Evolutionary conservation across 306 rosid genomes (phyloP).

Genomic region (Dryas alaskensis): DNA sequence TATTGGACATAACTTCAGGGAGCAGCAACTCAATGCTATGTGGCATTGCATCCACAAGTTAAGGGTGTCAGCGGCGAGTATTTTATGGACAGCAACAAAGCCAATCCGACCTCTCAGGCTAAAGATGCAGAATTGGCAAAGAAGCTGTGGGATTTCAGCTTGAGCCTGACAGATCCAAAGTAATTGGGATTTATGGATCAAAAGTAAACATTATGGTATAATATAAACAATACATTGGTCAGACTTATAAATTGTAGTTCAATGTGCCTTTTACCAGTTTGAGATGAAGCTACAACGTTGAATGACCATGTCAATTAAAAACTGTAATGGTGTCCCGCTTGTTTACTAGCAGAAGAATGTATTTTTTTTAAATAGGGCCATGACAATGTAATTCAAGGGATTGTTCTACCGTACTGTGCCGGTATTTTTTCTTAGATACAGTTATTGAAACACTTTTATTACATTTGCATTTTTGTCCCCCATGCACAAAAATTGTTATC

Average conservation of each 20-base stretch:
- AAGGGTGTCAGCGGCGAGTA: constrained; percentile 47
- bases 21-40: constrained; percentile 50
- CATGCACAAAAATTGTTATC: too few species aligned
- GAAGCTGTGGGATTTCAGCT: constrained; percentile 45
- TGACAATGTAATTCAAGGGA: too few species aligned
- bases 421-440: too few species aligned
- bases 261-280: neutral
- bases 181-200: neutral
- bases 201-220: neutral
- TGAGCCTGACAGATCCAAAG: constrained; percentile 25
- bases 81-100: constrained; percentile 38
- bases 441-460: too few species aligned
- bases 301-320: neutral
- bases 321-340: too few species aligned
- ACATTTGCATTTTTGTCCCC: too few species aligned
- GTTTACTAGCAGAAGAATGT: too few species aligned
- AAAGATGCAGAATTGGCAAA: constrained; percentile 39
- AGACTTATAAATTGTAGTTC: constrained; percentile 2
- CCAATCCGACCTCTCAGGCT: constrained; percentile 25
- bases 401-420: too few species aligned
- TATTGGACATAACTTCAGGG: constrained; percentile 25
- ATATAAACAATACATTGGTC: neutral
- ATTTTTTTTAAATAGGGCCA: too few species aligned
- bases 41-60: constrained; percentile 42
- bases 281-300: neutral